These are phyloP conservation scores for Benincasa hispida DNA, from an alignment of 306 rosid genomes.

Conservation along the genomic window DNA sequence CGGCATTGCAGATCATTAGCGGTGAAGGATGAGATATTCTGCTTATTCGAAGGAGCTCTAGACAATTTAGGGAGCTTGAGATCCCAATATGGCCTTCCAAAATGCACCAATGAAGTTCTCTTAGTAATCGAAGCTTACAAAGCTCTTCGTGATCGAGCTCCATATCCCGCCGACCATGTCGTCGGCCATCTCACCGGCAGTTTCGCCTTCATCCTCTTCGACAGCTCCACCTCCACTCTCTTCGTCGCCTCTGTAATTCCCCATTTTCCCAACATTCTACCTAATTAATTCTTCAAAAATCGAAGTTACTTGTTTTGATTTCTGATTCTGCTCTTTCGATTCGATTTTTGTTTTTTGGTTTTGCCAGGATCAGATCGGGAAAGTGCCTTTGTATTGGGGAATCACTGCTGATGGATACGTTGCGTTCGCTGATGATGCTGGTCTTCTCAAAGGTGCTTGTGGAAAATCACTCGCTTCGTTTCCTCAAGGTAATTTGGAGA, in stretches of 20 bases:
- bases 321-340: neutral
- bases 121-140: constrained; percentile 89
- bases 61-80: constrained; percentile 83
- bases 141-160: constrained; percentile 89
- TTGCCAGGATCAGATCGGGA: constrained; percentile 63
- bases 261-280: too few relatives aligned
- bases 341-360: neutral
- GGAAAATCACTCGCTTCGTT: constrained; percentile 99
- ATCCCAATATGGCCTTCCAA: constrained; percentile 74
- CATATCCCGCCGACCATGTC: constrained; percentile 80
- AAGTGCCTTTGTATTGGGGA: constrained; percentile 85
- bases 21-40: constrained; percentile 83
- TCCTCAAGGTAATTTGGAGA: constrained; percentile 38
- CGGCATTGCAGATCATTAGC: constrained; percentile 55
- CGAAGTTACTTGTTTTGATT: neutral
- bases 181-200: constrained; percentile 72
- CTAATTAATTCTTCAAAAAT: neutral
- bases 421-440: constrained; percentile 79
- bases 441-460: constrained; percentile 78
- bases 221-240: constrained; percentile 73
- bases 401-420: constrained; percentile 90
- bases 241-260: constrained; percentile 74
- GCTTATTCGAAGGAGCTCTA: constrained; percentile 79
- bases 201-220: constrained; percentile 73
- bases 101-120: constrained; percentile 66